These are phyloP conservation scores for Zizania latifolia DNA, from an alignment of 176 grass and related monocot species.

Conservation along the genomic window DNA sequence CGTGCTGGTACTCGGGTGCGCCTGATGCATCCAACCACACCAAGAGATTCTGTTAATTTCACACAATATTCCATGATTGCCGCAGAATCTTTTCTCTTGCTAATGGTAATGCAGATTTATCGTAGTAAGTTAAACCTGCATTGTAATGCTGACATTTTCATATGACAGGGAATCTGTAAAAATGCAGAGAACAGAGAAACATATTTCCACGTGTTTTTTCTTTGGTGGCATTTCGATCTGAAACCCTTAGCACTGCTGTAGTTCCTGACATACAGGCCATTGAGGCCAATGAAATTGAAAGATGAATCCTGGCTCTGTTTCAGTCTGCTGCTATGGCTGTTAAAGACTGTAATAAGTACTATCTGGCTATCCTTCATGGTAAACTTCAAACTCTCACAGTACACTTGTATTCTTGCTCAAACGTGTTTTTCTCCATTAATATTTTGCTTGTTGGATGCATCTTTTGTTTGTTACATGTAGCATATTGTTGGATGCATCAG, in stretches of 20 bases:
- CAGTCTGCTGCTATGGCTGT: neutral
- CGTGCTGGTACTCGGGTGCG: slow-evolving; percentile 58
- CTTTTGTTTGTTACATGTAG: too few species aligned
- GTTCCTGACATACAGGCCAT: neutral
- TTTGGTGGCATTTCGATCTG: slow-evolving; percentile 5
- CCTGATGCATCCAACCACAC: too few species aligned
- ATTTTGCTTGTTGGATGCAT: too few species aligned
- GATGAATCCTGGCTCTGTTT: neutral
- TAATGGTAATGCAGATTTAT: too few species aligned
- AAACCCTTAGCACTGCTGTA: neutral
- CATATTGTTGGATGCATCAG: too few species aligned
- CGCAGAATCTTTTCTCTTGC: neutral
- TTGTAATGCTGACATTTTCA: slow-evolving; percentile 13
- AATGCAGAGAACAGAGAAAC: neutral
- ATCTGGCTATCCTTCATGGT: too few species aligned
- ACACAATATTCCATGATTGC: neutral
- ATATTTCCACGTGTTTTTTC: neutral
- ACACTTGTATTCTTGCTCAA: too few species aligned
- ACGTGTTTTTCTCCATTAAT: too few species aligned
- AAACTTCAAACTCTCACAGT: too few species aligned
- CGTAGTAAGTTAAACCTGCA: too few species aligned
- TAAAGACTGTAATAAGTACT: neutral
- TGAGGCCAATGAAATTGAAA: slow-evolving; percentile 13
- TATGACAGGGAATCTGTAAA: neutral
- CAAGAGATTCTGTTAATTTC: too few species aligned